These are phyloP conservation scores for Saraca asoca DNA, from an alignment of 331 rosid genomes.

Conservation along the genomic window DNA sequence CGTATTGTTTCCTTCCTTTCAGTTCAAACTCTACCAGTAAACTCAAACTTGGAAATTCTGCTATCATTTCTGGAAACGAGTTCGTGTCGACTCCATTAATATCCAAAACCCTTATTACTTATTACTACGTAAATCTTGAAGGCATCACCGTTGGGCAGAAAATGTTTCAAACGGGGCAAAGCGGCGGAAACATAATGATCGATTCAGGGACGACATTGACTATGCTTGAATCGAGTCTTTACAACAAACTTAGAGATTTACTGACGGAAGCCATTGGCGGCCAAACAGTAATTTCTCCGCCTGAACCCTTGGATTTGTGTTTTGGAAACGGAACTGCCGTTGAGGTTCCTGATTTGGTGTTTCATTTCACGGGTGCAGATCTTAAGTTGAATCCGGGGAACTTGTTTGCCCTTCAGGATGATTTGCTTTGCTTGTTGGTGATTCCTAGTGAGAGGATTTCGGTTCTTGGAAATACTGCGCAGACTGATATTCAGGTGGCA, in stretches of 20 bases:
- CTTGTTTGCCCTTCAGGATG: too few species aligned
- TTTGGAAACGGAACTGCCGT: not conserved
- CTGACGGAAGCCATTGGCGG: not conserved
- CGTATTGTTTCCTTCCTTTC: not conserved
- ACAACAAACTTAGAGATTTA: not conserved
- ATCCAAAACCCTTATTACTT: not conserved
- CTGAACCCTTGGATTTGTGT: not conserved
- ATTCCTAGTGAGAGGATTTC: not conserved
- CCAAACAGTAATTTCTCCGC: not conserved
- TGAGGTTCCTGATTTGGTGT: not conserved
- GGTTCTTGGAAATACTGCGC: not conserved
- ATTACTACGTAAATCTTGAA: not conserved
- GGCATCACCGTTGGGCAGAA: not conserved
- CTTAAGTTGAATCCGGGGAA: too few species aligned
- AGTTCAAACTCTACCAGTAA: not conserved
- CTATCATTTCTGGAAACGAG: not conserved
- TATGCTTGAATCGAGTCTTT: not conserved
- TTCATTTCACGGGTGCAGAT: not conserved
- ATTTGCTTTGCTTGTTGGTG: not conserved
- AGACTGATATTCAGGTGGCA: not conserved
- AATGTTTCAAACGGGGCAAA: not conserved
- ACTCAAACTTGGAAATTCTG: not conserved
- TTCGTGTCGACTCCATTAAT: not conserved
- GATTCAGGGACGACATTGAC: not conserved
- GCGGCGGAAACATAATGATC: not conserved